Base-by-base conservation (phyloP, 2,329 filamentous ascomycete genomes). In the Aureobasidium leucospermi region DNA sequence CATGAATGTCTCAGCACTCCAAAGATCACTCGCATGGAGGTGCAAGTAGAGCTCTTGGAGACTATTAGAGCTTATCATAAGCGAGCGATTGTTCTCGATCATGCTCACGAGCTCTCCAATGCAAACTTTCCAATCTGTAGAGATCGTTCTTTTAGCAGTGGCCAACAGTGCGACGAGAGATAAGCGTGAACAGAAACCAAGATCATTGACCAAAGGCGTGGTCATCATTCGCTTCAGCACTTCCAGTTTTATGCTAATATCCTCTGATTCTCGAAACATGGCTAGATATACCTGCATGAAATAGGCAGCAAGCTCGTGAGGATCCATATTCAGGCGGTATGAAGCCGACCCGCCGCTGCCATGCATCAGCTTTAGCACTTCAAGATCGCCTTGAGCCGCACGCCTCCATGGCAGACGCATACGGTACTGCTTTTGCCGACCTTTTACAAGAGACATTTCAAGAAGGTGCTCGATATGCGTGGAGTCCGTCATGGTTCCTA, bases 181-280 rank as follows among this genome's bases (percentile, higher is more conserved):
- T 10, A 63, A 61, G 32, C 70, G 65, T 29, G 64, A 62, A 56
- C 71, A 70, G 36, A 62, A 63, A 19, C 41, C 34, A n/a, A 64
- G 9, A 32, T 59, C 53, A n/a, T 43, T 28, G 13, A 28, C 11
- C 9, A 58, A 10, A 29, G 53, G 53, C 4, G 9, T 28, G 7
- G 31, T 59, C 39, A 49, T 11, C 16, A 29, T 34, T 16, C 57
- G 42, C 36, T 45, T 48, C 16, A 61, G 16, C 2, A 49, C 58
- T 36, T 60, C 43, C 11, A 64, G 41, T 13, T 64, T 19, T 4
- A 36, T 48, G 9, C 57, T 60, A 10, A 64, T 11, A 47, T 75
- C 71, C 63, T 80, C 78, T 23, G 68, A 49, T 19, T 67, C 55
- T 23, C 53, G 31, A 48, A 82, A 81, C 73, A 82, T 78, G 7